Percentiles rank a stretch among this genome's conserved stretches.
phyloP scores from a whole-genome alignment of 305 asterid genomes.

The Fraxinus dipetala region DNA sequence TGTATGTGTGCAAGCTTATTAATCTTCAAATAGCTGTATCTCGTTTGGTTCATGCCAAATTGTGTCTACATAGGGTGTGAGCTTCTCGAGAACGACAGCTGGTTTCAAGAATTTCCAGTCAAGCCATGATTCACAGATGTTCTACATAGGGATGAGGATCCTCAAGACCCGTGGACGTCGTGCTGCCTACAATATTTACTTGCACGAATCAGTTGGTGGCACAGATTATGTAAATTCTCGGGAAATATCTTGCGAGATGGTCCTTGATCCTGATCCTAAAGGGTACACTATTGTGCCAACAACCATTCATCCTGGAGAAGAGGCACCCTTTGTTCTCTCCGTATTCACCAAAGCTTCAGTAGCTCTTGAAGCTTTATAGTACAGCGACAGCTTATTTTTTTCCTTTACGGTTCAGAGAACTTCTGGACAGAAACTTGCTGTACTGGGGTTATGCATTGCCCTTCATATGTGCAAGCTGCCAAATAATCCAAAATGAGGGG shows the following conservation, averaged over 20 bases:
- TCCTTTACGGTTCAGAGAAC: neutral
- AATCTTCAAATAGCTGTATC: neutral
- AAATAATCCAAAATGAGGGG: constrained; percentile 13
- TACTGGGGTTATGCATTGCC: constrained; percentile 24
- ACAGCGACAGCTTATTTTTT: constrained; percentile 15
- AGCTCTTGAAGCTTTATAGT: constrained; percentile 78
- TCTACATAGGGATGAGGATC: constrained; percentile 97
- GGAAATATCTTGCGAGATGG: constrained; percentile 99
- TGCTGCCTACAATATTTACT: constrained; percentile 87
- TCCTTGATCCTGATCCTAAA: constrained; percentile 93
- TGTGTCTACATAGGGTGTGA: constrained; percentile 67
- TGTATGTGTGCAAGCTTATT: neutral
- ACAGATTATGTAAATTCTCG: constrained; percentile 96
- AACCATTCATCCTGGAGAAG: constrained; percentile 98
- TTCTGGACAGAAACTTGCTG: constrained; percentile 20
- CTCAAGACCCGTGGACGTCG: constrained; percentile 96
- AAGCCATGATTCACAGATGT: constrained; percentile 93
- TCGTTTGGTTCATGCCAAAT: constrained; percentile 14
- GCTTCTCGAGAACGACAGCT: constrained; percentile 96
- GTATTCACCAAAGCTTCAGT: constrained; percentile 93
- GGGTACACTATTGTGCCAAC: constrained; percentile 98
- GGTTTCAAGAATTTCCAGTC: constrained; percentile 96
- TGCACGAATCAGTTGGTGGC: constrained; percentile 99
- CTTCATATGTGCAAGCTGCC: constrained; percentile 23
- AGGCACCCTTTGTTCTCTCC: constrained; percentile 93